phyloP scores from a whole-genome alignment of 345 rosid genomes.

The Garcia nutans region DNA sequence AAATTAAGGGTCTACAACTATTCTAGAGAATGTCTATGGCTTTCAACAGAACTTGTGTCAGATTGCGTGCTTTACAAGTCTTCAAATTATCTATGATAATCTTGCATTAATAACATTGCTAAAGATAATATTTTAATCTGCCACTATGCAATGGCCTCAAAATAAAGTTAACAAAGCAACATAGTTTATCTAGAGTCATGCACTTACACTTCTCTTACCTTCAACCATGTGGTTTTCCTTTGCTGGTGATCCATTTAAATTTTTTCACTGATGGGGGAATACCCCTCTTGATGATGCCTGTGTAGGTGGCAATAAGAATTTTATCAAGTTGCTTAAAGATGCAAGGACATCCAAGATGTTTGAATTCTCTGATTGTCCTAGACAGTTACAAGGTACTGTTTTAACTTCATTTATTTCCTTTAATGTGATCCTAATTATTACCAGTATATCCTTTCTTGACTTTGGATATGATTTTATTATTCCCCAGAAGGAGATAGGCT shows the following conservation, averaged over 20 bases:
- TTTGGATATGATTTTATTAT: too few relatives aligned
- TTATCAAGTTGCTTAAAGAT: slow-evolving; percentile 60
- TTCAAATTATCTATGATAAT: background rate
- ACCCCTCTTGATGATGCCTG: slow-evolving; percentile 67
- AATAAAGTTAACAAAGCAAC: background rate
- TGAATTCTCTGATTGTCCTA: slow-evolving; percentile 29
- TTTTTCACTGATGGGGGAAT: slow-evolving; percentile 69
- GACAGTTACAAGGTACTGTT: slow-evolving; percentile 28
- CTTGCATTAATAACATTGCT: background rate
- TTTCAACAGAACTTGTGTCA: background rate
- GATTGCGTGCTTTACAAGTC: background rate
- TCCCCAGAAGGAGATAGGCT: background rate
- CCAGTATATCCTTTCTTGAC: background rate
- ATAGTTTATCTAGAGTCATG: background rate
- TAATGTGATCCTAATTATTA: background rate
- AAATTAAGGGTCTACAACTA: too few relatives aligned
- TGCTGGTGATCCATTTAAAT: background rate
- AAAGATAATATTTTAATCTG: background rate
- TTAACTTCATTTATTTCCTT: background rate
- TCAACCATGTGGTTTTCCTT: background rate
- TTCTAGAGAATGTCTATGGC: background rate
- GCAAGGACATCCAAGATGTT: slow-evolving; percentile 49
- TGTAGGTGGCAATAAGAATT: slow-evolving; percentile 48
- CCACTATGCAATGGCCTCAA: background rate
- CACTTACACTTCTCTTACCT: background rate